phyloP scores from a whole-genome alignment of 2,329 filamentous ascomycete species.

The Xylariomycetidae sp. region DNA sequence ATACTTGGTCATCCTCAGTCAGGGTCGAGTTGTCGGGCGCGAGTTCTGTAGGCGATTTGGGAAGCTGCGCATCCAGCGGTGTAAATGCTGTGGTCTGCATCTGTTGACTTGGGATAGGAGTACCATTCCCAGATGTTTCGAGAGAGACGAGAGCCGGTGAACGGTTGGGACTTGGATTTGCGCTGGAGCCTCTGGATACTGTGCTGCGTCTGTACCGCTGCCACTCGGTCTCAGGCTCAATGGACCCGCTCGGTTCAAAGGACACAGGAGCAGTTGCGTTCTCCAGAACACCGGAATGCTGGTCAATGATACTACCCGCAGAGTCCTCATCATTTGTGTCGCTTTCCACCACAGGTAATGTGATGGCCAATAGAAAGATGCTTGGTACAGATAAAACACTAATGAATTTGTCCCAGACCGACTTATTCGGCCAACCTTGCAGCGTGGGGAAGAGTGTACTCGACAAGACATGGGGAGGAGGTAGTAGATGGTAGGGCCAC shows the following conservation, averaged over 20 bases:
- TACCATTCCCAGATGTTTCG: slow-evolving; percentile 11
- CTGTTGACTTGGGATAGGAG: slow-evolving; percentile 6
- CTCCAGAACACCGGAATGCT: slow-evolving; percentile 20
- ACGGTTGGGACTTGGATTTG: slow-evolving; percentile 19
- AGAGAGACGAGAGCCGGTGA: slow-evolving; percentile 28
- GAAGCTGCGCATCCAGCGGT: slow-evolving; percentile 12
- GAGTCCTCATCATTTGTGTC: slow-evolving; percentile 48
- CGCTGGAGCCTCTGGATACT: slow-evolving; percentile 26
- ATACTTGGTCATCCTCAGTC: slow-evolving; percentile 48
- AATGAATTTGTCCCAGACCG: slow-evolving; percentile 76
- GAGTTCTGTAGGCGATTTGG: slow-evolving; percentile 18
- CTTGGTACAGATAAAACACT: slow-evolving; percentile 82
- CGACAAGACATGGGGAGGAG: slow-evolving; percentile 65
- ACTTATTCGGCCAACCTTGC: slow-evolving; percentile 75
- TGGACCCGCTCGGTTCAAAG: slow-evolving; percentile 26
- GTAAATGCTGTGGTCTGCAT: slow-evolving; percentile 5
- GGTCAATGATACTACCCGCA: slow-evolving; percentile 31
- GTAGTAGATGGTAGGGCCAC: slow-evolving; percentile 77
- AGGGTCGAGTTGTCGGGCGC: slow-evolving; percentile 22
- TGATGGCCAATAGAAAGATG: slow-evolving; percentile 85
- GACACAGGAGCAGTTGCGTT: slow-evolving; percentile 32
- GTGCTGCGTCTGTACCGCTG: slow-evolving; percentile 51
- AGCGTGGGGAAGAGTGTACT: slow-evolving; percentile 84
- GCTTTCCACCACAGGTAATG: slow-evolving; percentile 83
- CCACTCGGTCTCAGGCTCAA: slow-evolving; percentile 51